These are phyloP conservation scores for Wickerhamomyces mucosus DNA, from an alignment of 805 yeast species.

Conservation along the genomic window DNA sequence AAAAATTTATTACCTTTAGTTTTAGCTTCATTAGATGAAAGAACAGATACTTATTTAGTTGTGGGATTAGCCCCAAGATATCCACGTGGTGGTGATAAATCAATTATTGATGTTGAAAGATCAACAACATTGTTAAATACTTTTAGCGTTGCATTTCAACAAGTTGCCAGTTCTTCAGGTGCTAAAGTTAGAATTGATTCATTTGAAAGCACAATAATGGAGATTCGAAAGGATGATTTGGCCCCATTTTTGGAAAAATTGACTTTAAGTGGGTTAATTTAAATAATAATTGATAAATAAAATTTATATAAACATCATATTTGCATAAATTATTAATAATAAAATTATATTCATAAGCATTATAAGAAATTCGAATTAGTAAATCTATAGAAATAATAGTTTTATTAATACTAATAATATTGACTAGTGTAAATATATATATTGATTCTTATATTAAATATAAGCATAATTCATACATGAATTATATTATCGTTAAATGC, in stretches of 20 bases:
- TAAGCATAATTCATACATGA: no score
- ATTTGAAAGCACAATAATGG: slow-evolving; percentile 90
- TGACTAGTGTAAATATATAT: no score
- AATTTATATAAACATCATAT: no score
- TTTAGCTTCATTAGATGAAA: slow-evolving; percentile 69
- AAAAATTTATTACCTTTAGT: slow-evolving; percentile 67
- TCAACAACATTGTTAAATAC: slow-evolving; percentile 54
- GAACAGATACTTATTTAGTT: slow-evolving; percentile 71
- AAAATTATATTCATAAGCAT: no score
- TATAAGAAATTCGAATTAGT: no score
- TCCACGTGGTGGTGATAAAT: slow-evolving; percentile 40
- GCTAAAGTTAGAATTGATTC: slow-evolving; percentile 89
- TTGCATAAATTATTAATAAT: no score
- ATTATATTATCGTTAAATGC: no score
- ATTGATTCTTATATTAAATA: no score
- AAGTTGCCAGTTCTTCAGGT: slow-evolving; percentile 72
- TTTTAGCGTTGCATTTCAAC: slow-evolving; percentile 87
- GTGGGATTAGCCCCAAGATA: slow-evolving; percentile 84
- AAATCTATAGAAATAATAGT: no score
- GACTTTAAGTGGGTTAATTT: slow-evolving; percentile 62
- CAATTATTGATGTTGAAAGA: slow-evolving; percentile 22
- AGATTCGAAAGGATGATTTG: slow-evolving; percentile 79
- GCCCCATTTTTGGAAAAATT: slow-evolving; percentile 79
- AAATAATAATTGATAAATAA: no score
- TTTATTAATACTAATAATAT: no score